phyloP scores from a whole-genome alignment of 2,329 filamentous ascomycete species.

The Hypoxylon sp. region DNA sequence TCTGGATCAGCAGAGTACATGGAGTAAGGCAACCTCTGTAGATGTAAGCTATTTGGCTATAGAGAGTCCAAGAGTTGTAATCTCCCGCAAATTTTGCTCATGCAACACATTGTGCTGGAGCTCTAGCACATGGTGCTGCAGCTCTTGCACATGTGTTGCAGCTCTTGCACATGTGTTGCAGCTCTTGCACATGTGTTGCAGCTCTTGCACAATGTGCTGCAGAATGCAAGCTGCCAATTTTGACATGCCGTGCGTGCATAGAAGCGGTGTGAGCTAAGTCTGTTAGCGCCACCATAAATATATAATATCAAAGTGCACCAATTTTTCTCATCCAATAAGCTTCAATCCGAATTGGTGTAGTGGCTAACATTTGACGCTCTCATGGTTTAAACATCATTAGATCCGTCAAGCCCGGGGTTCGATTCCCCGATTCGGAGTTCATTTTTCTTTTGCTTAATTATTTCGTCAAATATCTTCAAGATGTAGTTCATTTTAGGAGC shows the following conservation, averaged over 20 bases:
- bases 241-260: too few species aligned
- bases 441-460: conserved; percentile 16
- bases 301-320: too few species aligned
- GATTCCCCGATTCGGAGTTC: conserved; percentile 52
- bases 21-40: not conserved
- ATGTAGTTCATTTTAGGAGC: not conserved
- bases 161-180: not conserved
- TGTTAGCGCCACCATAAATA: not conserved
- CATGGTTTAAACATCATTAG: conserved; percentile 39
- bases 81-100: not conserved
- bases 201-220: not conserved
- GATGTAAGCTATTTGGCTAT: not conserved
- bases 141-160: not conserved
- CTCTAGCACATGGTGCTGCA: not conserved
- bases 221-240: too few species aligned
- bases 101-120: not conserved
- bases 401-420: conserved; percentile 52
- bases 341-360: conserved; percentile 55
- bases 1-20: not conserved
- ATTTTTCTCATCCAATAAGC: conserved; percentile 11
- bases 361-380: conserved; percentile 57
- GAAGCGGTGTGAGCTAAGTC: not conserved
- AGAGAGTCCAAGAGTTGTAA: not conserved
- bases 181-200: not conserved
- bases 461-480: conserved; percentile 17